Evolutionary conservation across 768 basidiomycete species (phyloP).

Genomic region (Lyophyllum decastes): DNA sequence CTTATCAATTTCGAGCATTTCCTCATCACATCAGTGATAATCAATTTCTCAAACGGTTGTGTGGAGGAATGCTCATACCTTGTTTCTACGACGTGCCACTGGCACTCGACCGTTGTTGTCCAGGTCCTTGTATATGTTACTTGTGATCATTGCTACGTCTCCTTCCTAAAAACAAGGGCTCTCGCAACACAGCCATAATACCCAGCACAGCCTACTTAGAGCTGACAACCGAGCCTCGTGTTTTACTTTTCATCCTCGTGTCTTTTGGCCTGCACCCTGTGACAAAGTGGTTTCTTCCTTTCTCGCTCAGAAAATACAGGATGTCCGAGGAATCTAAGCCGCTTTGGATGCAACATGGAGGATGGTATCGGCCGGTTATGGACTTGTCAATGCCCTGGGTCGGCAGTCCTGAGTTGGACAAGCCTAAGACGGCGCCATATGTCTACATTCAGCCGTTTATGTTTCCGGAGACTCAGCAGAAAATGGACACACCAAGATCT

Average conservation of each 20-base stretch:
- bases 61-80: background rate
- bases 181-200: background rate
- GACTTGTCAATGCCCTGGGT: conserved; percentile 28
- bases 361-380: conserved; percentile 27
- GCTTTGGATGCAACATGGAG: conserved; percentile 25
- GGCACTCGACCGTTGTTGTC: background rate
- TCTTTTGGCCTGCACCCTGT: background rate
- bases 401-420: conserved; percentile 19
- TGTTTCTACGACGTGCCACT: background rate
- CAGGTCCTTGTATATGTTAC: background rate
- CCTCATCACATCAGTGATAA: background rate
- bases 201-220: background rate
- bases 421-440: conserved; percentile 24
- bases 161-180: background rate
- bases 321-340: background rate
- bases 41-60: background rate
- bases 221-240: background rate
- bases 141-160: background rate
- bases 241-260: background rate
- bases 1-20: background rate
- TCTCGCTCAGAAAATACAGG: background rate
- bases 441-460: conserved; percentile 14
- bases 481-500: background rate
- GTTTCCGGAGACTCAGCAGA: background rate
- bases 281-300: background rate